A percentile compares a stretch with the other conserved stretches of the same genome.
Evolutionary conservation across 2,329 filamentous ascomycete genomes (phyloP).

Genomic region (Byssoonygena ceratinophila): DNA sequence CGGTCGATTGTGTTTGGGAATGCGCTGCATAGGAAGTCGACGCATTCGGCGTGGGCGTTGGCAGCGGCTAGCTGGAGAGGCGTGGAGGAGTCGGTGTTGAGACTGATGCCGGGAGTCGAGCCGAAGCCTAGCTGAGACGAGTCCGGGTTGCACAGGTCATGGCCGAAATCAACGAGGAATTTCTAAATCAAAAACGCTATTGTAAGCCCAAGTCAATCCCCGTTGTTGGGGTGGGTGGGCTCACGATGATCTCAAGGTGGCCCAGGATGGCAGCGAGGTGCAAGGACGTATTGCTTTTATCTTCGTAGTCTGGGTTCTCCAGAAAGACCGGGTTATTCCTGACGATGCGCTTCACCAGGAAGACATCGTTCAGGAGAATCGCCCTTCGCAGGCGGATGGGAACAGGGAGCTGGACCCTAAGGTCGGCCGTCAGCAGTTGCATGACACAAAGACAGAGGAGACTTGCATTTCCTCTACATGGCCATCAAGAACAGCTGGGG

Average conservation of each 20-base stretch:
- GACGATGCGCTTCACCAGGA: conserved; percentile 67
- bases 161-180: conserved; percentile 60
- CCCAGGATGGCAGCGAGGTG: conserved; percentile 70
- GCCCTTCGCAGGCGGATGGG: conserved; percentile 69
- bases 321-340: conserved; percentile 59
- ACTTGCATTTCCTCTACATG: conserved; percentile 14
- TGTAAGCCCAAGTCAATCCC: too few species aligned
- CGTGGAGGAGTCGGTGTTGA: conserved; percentile 71
- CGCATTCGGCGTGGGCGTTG: conserved; percentile 60
- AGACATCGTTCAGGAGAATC: conserved; percentile 62
- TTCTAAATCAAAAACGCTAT: too few species aligned
- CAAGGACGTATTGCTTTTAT: conserved; percentile 71
- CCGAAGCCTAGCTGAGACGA: conserved; percentile 23
- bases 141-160: conserved; percentile 49
- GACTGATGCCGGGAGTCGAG: conserved; percentile 47
- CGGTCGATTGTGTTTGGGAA: conserved; percentile 55
- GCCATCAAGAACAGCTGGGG: background rate
- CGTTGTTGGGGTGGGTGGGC: too few species aligned
- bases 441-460: background rate
- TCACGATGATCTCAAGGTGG: conserved; percentile 53
- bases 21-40: conserved; percentile 56
- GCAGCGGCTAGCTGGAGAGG: conserved; percentile 68
- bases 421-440: background rate
- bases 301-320: conserved; percentile 66
- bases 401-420: conserved; percentile 32